A percentile compares a stretch with the other conserved stretches of the same genome.
Evolutionary conservation across 2,329 filamentous ascomycete genomes (phyloP).

Genomic region (Metarhizium album): DNA sequence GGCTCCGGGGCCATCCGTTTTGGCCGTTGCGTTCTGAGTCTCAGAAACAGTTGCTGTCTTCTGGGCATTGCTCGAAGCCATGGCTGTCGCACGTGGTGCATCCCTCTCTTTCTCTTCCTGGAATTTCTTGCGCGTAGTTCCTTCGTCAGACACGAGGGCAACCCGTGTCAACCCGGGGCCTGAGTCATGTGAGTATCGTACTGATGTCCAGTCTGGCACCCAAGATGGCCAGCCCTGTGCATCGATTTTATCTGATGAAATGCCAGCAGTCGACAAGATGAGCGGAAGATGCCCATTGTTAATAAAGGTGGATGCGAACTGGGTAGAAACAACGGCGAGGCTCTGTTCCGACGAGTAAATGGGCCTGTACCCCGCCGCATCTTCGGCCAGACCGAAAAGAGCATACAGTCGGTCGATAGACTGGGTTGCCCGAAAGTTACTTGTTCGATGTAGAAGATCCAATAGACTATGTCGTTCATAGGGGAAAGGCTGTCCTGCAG

Average conservation of each 20-base stretch:
- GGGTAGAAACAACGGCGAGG: constrained; percentile 1
- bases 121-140: not conserved
- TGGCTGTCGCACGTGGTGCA: not conserved
- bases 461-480: constrained; percentile 1
- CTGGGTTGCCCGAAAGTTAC: constrained; percentile 6
- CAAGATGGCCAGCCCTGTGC: constrained; percentile 3
- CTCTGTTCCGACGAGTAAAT: constrained; percentile 7
- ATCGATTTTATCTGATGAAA: not conserved
- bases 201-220: constrained; percentile 8
- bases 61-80: not conserved
- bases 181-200: constrained; percentile 3
- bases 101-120: not conserved
- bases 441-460: constrained; percentile 2
- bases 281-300: constrained; percentile 3
- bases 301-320: constrained; percentile 5
- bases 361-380: constrained; percentile 2
- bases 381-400: constrained; percentile 7
- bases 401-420: constrained; percentile 4
- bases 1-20: not conserved
- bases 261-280: constrained; percentile 5
- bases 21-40: not conserved
- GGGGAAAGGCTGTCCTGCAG: constrained; percentile 5
- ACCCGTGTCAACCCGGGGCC: constrained; percentile 1
- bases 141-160: not conserved
- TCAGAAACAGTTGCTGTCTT: not conserved